A percentile compares a stretch with the other conserved stretches of the same genome.
These are phyloP conservation scores for Rhizomucor pusillus DNA, from an alignment of 371 early-diverging fungal species.

Conservation along the genomic window DNA sequence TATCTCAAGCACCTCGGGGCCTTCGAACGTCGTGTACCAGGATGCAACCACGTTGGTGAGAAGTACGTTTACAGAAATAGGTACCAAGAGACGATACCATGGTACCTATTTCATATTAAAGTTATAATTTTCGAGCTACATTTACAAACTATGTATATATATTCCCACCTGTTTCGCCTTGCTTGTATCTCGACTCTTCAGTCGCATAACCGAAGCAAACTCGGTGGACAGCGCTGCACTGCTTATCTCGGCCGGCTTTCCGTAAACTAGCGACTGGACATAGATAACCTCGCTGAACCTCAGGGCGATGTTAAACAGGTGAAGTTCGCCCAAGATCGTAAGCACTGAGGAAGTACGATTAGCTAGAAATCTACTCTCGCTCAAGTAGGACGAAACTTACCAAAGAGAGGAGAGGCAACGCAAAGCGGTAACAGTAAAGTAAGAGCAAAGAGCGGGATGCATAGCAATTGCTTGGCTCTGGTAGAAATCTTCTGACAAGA, in stretches of 20 bases:
- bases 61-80: slow-evolving; percentile 11
- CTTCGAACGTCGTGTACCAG: slow-evolving; percentile 23
- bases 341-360: slow-evolving; percentile 12
- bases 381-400: slow-evolving; percentile 1
- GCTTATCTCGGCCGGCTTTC: slow-evolving; percentile 15
- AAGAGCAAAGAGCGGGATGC: slow-evolving; percentile 22
- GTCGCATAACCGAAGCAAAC: slow-evolving; percentile 26
- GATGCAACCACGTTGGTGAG: slow-evolving; percentile 18
- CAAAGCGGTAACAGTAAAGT: slow-evolving; percentile 24
- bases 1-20: slow-evolving; percentile 15
- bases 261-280: slow-evolving; percentile 21
- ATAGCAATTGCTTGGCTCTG: slow-evolving; percentile 20
- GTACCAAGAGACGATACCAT: slow-evolving; percentile 27
- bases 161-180: background rate
- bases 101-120: slow-evolving; percentile 1
- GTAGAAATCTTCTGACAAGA: slow-evolving; percentile 4
- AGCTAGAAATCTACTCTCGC: background rate
- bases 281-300: slow-evolving; percentile 24
- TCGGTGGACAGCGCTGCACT: slow-evolving; percentile 16
- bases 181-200: slow-evolving; percentile 2
- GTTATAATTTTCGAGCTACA: slow-evolving; percentile 9
- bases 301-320: slow-evolving; percentile 21
- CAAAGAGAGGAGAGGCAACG: slow-evolving; percentile 12
- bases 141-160: background rate
- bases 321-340: slow-evolving; percentile 14